Conservation (phyloP, 1,139 yeast species). For the Kazachstania sp. region DNA sequence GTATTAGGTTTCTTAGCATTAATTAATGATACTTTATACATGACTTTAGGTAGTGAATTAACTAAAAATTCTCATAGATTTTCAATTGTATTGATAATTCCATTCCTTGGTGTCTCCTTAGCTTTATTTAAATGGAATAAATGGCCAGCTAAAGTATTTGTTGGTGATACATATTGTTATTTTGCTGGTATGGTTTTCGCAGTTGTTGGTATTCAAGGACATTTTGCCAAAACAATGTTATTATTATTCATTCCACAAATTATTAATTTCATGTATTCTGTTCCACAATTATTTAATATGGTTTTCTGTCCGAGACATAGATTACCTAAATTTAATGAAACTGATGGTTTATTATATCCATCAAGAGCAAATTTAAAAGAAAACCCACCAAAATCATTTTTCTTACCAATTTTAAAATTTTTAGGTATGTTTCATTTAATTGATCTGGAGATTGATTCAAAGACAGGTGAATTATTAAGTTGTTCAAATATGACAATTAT, state of each 20-base stretch:
- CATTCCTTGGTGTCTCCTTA: constrained; percentile 77
- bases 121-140: constrained; percentile 74
- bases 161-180: constrained; percentile 96
- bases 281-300: constrained; percentile 78
- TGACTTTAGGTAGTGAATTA: constrained; percentile 51
- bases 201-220: constrained; percentile 91
- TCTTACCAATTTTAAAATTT: constrained; percentile 31
- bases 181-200: constrained; percentile 99
- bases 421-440: constrained; percentile 40
- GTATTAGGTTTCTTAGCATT: constrained; percentile 65
- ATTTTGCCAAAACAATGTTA: constrained; percentile 85
- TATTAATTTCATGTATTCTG: constrained; percentile 76
- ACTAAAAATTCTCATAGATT: constrained; percentile 73
- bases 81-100: constrained; percentile 70
- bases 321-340: constrained; percentile 62
- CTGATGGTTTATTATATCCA: constrained; percentile 72
- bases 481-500: constrained; percentile 83
- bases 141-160: constrained; percentile 89
- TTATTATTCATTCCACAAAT: constrained; percentile 85
- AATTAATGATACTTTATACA: constrained; percentile 67
- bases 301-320: constrained; percentile 96
- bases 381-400: constrained; percentile 31
- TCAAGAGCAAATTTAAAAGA: constrained; percentile 43
- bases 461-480: constrained; percentile 27
- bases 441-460: constrained; percentile 29